These are phyloP conservation scores for Talaromyces trachyspermus DNA, from an alignment of 495 filamentous ascomycete species.

Conservation along the genomic window DNA sequence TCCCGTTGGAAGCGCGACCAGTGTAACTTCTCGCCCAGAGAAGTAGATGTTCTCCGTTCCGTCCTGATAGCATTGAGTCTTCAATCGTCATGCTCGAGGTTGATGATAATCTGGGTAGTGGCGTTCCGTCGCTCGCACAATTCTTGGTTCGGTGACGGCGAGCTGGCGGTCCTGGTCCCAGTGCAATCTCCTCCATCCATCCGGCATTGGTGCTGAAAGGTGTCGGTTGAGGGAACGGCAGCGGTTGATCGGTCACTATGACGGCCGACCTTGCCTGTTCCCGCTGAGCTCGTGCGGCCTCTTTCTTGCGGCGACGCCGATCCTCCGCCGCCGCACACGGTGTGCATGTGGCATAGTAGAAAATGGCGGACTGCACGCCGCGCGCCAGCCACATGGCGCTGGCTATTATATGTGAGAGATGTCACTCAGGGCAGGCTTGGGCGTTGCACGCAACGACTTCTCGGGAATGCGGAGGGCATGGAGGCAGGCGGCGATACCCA, in stretches of 20 bases:
- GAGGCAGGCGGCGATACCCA: conserved; percentile 4
- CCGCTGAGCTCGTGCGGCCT: conserved; percentile 53
- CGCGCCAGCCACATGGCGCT: conserved; percentile 46
- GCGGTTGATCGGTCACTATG: conserved; percentile 57
- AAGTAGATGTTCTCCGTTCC: conserved; percentile 27
- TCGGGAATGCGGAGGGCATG: conserved; percentile 3
- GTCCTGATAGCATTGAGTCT: conserved; percentile 18
- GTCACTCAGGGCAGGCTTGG: conserved; percentile 2
- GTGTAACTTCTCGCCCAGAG: conserved; percentile 58
- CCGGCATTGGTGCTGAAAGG: conserved; percentile 78
- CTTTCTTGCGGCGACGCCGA: conserved; percentile 56
- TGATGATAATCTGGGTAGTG: conserved; percentile 12
- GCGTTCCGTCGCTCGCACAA: conserved; percentile 35
- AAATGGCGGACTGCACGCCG: conserved; percentile 69
- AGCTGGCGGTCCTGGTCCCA: conserved; percentile 68
- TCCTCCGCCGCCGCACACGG: conserved; percentile 62
- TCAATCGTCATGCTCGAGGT: conserved; percentile 25
- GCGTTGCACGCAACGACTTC: conserved; percentile 10
- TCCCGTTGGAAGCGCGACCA: conserved; percentile 70
- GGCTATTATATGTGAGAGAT: not conserved
- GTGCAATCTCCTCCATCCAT: conserved; percentile 75
- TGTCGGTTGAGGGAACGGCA: conserved; percentile 68
- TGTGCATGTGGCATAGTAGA: conserved; percentile 78
- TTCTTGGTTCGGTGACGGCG: conserved; percentile 40
- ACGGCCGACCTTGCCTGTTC: conserved; percentile 45